Conservation (phyloP, 441 rosid genomes). For the Jatropha multifida region DNA sequence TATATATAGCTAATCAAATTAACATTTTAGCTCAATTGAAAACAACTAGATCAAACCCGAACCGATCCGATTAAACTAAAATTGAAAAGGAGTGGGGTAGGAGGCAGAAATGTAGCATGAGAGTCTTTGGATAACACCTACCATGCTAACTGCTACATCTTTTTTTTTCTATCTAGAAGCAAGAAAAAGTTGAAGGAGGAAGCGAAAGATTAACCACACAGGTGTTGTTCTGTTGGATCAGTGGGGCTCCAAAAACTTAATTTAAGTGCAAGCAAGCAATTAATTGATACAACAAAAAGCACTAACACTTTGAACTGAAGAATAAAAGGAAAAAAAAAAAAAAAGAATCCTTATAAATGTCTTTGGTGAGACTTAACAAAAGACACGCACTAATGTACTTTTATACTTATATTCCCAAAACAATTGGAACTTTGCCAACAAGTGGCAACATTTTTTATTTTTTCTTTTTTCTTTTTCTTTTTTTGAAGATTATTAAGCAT, state of each 20-base stretch:
- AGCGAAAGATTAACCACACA: background rate
- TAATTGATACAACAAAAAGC: slow-evolving; percentile 3
- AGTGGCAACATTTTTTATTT: background rate
- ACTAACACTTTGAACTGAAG: background rate
- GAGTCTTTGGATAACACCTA: background rate
- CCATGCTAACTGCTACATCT: background rate
- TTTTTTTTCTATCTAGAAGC: too few species aligned
- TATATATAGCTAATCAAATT: too few species aligned
- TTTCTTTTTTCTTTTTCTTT: too few species aligned
- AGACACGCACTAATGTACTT: slow-evolving; percentile 14
- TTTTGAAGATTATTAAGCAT: background rate
- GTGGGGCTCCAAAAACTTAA: background rate
- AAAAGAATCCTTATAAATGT: background rate
- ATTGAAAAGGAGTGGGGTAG: too few species aligned
- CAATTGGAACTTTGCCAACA: background rate
- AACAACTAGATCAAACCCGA: too few species aligned
- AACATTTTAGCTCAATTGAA: too few species aligned
- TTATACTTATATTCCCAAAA: background rate
- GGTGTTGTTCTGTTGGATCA: background rate
- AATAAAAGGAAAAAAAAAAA: too few species aligned
- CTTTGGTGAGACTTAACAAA: background rate
- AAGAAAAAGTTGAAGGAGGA: too few species aligned
- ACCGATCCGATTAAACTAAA: too few species aligned
- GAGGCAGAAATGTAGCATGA: too few species aligned
- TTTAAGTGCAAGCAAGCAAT: background rate